These are phyloP conservation scores for Nigrospora oryzae DNA, from an alignment of 2,329 filamentous ascomycete species.

Conservation along the genomic window DNA sequence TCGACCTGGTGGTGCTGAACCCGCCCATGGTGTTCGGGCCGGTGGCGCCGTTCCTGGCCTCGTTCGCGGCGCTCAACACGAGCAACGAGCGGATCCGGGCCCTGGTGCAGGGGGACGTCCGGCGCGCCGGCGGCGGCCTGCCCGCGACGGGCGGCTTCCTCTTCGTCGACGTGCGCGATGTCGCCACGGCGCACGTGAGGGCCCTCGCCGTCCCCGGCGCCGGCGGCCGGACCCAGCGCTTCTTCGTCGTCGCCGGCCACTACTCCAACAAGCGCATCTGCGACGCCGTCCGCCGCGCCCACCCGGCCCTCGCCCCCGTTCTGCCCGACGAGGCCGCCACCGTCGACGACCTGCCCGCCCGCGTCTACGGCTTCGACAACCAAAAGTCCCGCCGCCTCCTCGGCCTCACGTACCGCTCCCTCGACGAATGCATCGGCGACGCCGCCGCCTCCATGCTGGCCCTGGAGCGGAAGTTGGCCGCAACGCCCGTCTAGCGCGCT, in stretches of 20 bases:
- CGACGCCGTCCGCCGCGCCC: constrained; percentile 1
- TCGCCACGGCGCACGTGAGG: constrained; percentile 9
- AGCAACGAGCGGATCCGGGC: background rate
- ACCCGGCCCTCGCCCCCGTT: background rate
- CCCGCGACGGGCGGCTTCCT: background rate
- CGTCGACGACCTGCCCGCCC: background rate
- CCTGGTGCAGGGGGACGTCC: background rate
- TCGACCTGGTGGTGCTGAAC: background rate
- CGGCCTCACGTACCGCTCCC: background rate
- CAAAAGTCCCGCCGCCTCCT: background rate
- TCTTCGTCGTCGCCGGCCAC: constrained; percentile 14
- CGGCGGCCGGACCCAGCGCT: constrained; percentile 11
- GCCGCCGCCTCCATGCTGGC: no score
- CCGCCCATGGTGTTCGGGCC: background rate
- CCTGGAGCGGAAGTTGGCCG: no score
- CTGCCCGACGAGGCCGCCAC: background rate
- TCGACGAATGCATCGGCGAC: constrained; percentile 1
- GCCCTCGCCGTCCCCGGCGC: constrained; percentile 15
- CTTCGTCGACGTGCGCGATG: constrained; percentile 3
- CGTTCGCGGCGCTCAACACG: background rate
- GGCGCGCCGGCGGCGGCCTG: background rate
- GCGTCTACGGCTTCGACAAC: background rate
- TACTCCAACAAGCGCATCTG: constrained; percentile 6
- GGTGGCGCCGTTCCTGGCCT: background rate
- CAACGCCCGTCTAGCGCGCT: no score